Base-by-base conservation (phyloP, 148 eudicot species). In the Linanthus parryae region DNA sequence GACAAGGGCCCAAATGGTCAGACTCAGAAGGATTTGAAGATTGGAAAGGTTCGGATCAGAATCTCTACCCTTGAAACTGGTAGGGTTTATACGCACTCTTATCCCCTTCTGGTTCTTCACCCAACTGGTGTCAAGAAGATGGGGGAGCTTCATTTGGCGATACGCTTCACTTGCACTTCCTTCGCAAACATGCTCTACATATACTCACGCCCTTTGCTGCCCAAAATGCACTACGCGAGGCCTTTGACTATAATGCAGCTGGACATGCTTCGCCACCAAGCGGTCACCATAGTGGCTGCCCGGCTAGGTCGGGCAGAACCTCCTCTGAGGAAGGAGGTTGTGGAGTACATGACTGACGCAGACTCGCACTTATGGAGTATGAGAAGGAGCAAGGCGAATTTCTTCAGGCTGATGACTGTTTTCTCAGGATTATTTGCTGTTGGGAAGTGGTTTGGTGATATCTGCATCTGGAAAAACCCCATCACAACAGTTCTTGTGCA, bases 341-440 rank as follows among this genome's bases (percentile, higher is more conserved):
- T 92, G 9, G 98, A 87, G 61, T 92, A 87, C 67, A 87, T 92
- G 98, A 87, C 91, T 10, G 96, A 92, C 41, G 85, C 84, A 54
- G 94, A 87, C 62, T 83, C 96, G 0, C 98, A 92, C 68, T 82
- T 92, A 5, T 92, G 98, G 98, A 84, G 96, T 66, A 84, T 87
- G 98, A 66, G 98, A 8, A 51, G 90, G 22, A 92, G 98, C 79
- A 92, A 92, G 58, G 98, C 98, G 2, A 92, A 92, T 59, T 87
- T 92, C 70, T 84, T 82, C 66, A 74, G 98, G 12, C 69, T 92
- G 13, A 84, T 84, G 96, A 71, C 87, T 0, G 77, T 88, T 19
- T 92, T 92, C 67, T 77, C 96, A 0, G 94, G 94, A 26, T 13
- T 84, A 30, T 84, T 92, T 58, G 80, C 94, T 20, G 74, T 70